A percentile compares a stretch with the other conserved stretches of the same genome.
These are phyloP conservation scores for Puccinia polysora DNA, from an alignment of 1,284 basidiomycete species.

Conservation along the genomic window DNA sequence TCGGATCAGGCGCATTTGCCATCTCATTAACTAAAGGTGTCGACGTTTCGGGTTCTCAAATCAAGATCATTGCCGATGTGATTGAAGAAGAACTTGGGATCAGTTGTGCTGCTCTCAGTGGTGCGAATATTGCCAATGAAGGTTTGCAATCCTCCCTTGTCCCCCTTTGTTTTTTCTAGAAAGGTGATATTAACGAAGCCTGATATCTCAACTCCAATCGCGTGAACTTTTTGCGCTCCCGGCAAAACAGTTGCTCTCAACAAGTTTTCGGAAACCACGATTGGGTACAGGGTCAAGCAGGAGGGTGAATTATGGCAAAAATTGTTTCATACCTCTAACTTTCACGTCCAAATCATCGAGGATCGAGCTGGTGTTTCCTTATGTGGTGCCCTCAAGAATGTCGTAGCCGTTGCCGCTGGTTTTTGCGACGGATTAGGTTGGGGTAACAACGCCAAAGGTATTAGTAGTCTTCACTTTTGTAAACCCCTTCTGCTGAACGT, in stretches of 20 bases:
- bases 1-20: constrained; percentile 18
- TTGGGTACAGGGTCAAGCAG: constrained; percentile 57
- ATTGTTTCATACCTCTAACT: constrained; percentile 57
- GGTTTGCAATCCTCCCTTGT: constrained; percentile 48
- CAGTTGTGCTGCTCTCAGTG: constrained; percentile 58
- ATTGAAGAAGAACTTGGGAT: constrained; percentile 58
- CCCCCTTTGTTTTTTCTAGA: neutral
- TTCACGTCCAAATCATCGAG: constrained; percentile 59
- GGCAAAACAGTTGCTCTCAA: constrained; percentile 22
- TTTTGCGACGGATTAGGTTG: constrained; percentile 59
- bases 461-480: neutral
- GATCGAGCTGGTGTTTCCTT: constrained; percentile 60
- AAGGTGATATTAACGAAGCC: neutral
- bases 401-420: constrained; percentile 60
- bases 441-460: constrained; percentile 61
- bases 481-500: neutral
- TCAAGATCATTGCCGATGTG: constrained; percentile 60
- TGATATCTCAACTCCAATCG: neutral
- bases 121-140: constrained; percentile 62
- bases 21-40: constrained; percentile 53
- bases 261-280: constrained; percentile 59
- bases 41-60: constrained; percentile 58
- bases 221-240: too few species aligned
- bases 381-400: constrained; percentile 61
- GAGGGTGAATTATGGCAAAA: constrained; percentile 57